Base-by-base conservation (phyloP, 139 green algal genomes). In the Gonium pectorale region DNA sequence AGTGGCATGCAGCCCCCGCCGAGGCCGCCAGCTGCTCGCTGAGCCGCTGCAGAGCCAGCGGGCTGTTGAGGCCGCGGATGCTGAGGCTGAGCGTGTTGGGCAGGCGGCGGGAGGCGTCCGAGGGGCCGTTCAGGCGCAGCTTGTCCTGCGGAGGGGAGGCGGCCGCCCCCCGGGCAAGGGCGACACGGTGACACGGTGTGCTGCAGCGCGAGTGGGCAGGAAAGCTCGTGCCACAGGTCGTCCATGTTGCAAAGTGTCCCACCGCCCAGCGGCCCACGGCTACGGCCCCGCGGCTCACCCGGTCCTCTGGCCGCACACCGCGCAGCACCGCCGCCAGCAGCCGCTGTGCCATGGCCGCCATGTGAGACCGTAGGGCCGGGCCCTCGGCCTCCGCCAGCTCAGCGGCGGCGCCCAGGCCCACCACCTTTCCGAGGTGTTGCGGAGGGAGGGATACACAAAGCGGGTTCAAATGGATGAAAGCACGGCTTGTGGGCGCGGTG, bases 41-140 rank as follows among this genome's bases (percentile, higher is more conserved):
- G 73, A 97, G 79, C 54, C 70, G 51, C 9, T 38, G 27, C 40
- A 98, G 83, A 43, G 51, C 0, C 70, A 81, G 0, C 84, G 54
- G 27, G 1, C n/a, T 91, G 11, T 73, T 46, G 24, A 98, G 54
- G 26, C 92, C 93, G 13, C 72, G 73, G 7, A 98, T 90, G 71
- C 85, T 90, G 37, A 98, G 92, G 80, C 87, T 95, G 11, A 98
- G 91, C 0, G 95, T 98, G 90, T 97, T 98, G 24, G 95, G 94
- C 62, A 97, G 89, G 5, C 92, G 85, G 26, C 79, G 52, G 5
- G 73, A 31, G 3, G 69, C 22, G 41, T 91, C 82, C 0, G 37
- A 24, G 0, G 95, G 95, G 17, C 95, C 93, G 67, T 98, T 95
- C 33, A 97, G 31, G 3, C 81, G 82, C 2, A 93, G 79, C 2